Conservation (phyloP, 768 basidiomycete species). For the Daedaleopsis sinensis region DNA sequence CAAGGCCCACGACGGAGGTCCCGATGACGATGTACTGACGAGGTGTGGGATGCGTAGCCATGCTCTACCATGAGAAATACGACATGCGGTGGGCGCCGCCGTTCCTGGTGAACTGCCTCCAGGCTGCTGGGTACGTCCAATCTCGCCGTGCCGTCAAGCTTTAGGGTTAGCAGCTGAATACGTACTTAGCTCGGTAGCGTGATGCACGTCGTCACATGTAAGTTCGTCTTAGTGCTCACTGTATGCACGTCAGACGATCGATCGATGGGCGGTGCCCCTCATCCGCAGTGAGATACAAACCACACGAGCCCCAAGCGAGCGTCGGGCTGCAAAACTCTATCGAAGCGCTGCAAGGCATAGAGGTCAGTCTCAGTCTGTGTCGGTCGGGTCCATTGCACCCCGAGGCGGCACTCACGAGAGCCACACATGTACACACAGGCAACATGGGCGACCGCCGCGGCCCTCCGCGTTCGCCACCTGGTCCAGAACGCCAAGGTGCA, state of each 20-base stretch:
- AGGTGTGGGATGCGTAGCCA: constrained; percentile 49
- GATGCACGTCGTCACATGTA: constrained; percentile 77
- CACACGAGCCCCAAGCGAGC: constrained; percentile 70
- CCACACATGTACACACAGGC: too few relatives aligned
- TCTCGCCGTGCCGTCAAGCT: too few relatives aligned
- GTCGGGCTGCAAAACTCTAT: constrained; percentile 68
- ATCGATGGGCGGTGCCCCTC: constrained; percentile 9
- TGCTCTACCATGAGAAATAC: constrained; percentile 61
- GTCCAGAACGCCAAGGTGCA: constrained; percentile 70
- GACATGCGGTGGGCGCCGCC: constrained; percentile 63
- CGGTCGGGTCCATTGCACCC: too few relatives aligned
- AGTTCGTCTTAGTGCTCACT: constrained; percentile 4
- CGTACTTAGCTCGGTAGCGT: constrained; percentile 57
- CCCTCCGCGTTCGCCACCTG: constrained; percentile 67
- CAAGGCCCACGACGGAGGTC: not conserved
- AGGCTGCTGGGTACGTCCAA: constrained; percentile 75
- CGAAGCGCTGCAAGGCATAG: constrained; percentile 65
- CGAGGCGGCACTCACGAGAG: too few relatives aligned
- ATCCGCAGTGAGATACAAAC: constrained; percentile 62
- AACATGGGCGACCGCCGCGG: constrained; percentile 75
- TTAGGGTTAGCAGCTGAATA: too few relatives aligned
- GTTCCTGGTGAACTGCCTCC: constrained; percentile 66
- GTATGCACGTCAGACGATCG: constrained; percentile 5
- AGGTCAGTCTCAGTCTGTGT: too few relatives aligned
- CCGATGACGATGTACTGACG: not conserved